These are phyloP conservation scores for Fraxinus quadrangulata DNA, from an alignment of 257 asterid genomes.

Conservation along the genomic window DNA sequence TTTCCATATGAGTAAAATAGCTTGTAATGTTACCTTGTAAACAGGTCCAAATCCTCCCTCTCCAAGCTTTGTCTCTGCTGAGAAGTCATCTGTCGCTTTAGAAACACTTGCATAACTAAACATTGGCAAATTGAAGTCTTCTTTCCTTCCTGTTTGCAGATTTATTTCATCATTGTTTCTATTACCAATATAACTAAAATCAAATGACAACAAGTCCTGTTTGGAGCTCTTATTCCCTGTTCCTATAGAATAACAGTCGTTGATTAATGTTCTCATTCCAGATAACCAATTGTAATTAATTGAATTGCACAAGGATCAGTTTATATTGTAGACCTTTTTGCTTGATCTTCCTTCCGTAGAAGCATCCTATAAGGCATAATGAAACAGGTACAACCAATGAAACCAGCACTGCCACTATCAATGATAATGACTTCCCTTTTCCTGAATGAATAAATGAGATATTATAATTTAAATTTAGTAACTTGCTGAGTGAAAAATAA, in stretches of 20 bases:
- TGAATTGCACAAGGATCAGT: neutral
- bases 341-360: conserved; percentile 34
- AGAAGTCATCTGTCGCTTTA: conserved; percentile 44
- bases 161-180: conserved; percentile 21
- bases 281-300: neutral
- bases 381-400: conserved; percentile 28
- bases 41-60: conserved; percentile 68
- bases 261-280: neutral
- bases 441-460: conserved; percentile 27
- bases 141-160: conserved; percentile 10
- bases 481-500: neutral
- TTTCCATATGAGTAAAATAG: neutral
- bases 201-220: conserved; percentile 42
- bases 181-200: conserved; percentile 26
- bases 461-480: no score
- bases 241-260: conserved; percentile 14
- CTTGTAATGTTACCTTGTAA: conserved; percentile 40
- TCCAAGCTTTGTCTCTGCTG: conserved; percentile 49
- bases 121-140: conserved; percentile 38
- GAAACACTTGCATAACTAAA: conserved; percentile 52
- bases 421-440: conserved; percentile 21
- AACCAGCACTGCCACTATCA: conserved; percentile 38
- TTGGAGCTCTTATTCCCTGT: conserved; percentile 33
- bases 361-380: conserved; percentile 37
- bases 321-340: conserved; percentile 26